Conservation (phyloP, 352 stramenopile genomes). For the Plasmopara halstedii region DNA sequence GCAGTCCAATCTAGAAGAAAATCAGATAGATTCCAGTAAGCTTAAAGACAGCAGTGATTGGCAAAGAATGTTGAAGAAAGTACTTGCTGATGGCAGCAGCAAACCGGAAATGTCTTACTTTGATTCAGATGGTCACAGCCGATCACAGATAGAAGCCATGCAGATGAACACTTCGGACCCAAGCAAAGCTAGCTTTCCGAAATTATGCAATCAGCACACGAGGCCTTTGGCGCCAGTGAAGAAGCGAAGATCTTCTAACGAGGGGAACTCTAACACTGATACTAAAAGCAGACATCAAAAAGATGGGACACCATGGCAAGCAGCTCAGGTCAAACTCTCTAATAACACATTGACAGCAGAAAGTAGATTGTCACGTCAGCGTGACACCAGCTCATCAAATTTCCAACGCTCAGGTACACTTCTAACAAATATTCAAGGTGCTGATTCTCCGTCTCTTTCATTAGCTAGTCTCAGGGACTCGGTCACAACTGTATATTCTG, state of each 20-base stretch:
- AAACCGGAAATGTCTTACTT: constrained; percentile 1
- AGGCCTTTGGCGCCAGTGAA: constrained; percentile 24
- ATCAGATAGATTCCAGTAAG: constrained; percentile 11
- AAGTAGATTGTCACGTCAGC: constrained; percentile 7
- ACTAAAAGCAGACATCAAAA: constrained; percentile 4
- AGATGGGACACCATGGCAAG: constrained; percentile 1
- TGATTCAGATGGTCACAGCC: constrained; percentile 5
- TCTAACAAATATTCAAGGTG: background rate
- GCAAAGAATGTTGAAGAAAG: constrained; percentile 51
- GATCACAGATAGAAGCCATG: background rate
- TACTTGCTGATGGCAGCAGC: constrained; percentile 37
- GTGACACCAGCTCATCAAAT: constrained; percentile 6
- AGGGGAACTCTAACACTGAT: background rate
- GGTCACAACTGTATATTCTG: constrained; percentile 37
- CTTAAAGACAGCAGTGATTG: constrained; percentile 27
- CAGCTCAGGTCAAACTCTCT: background rate
- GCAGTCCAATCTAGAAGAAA: background rate
- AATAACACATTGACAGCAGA: background rate
- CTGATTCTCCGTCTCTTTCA: constrained; percentile 3
- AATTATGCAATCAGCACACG: constrained; percentile 44
- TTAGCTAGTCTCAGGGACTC: constrained; percentile 2
- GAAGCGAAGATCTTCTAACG: constrained; percentile 22
- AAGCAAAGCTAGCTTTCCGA: constrained; percentile 38
- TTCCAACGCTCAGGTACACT: background rate
- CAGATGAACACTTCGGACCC: constrained; percentile 4